These are phyloP conservation scores for Cocos nucifera DNA, from an alignment of 176 grass and related monocot species.

Conservation along the genomic window DNA sequence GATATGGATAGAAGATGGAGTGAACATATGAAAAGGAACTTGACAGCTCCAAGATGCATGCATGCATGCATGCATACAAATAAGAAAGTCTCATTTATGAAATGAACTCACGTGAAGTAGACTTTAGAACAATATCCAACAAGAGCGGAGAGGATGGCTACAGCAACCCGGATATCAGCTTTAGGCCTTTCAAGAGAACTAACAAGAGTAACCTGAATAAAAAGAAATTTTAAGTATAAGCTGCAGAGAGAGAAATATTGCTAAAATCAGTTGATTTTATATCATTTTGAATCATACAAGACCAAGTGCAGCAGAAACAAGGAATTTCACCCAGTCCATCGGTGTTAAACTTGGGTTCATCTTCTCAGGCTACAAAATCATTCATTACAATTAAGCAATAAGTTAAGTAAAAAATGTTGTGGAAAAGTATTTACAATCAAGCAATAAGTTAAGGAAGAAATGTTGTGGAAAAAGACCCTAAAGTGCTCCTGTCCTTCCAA, in stretches of 20 bases:
- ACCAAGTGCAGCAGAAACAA: constrained; percentile 80
- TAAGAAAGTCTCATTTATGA: too few species aligned
- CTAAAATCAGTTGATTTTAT: too few species aligned
- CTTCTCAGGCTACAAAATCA: constrained; percentile 86
- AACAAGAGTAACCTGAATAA: constrained; percentile 59
- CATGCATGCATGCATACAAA: too few species aligned
- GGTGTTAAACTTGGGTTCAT: constrained; percentile 94
- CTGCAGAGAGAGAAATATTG: constrained; percentile 9
- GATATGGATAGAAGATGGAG: too few species aligned
- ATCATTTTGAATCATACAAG: constrained; percentile 42
- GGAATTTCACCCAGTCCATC: constrained; percentile 97
- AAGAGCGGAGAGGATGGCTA: constrained; percentile 73
- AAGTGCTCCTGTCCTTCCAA: too few species aligned
- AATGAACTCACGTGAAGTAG: constrained; percentile 64
- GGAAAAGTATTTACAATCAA: not conserved
- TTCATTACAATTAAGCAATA: constrained; percentile 5
- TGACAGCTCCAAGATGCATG: too few species aligned
- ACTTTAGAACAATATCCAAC: constrained; percentile 91
- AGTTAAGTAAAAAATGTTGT: too few species aligned
- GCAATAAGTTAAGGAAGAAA: not conserved
- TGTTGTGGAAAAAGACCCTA: too few species aligned
- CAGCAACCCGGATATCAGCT: constrained; percentile 76
- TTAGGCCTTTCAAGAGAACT: constrained; percentile 93
- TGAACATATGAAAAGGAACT: too few species aligned
- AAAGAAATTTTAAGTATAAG: not conserved